Evolutionary conservation across 2,329 filamentous ascomycete species (phyloP).

Genomic region (Exophiala spinifera): DNA sequence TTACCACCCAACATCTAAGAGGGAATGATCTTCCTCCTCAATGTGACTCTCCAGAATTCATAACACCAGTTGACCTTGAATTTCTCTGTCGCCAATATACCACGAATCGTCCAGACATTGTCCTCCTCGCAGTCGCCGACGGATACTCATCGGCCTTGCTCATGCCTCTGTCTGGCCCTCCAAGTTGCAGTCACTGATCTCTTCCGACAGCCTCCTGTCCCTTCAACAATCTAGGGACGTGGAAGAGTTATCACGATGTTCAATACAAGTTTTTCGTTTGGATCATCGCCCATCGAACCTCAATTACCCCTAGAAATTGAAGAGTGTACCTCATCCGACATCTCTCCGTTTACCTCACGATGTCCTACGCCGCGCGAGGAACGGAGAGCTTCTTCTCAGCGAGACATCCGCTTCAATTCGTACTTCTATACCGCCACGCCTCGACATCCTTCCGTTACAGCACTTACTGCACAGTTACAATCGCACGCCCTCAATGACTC

Average conservation of each 20-base stretch:
- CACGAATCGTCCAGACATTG: too few relatives aligned
- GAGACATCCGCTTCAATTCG: constrained; percentile 27
- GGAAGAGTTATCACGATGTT: constrained; percentile 23
- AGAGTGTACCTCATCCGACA: constrained; percentile 23
- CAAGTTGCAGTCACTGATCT: too few relatives aligned
- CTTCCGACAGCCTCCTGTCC: too few relatives aligned
- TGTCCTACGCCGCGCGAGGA: constrained; percentile 24
- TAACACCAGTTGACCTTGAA: too few relatives aligned
- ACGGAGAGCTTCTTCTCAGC: constrained; percentile 8
- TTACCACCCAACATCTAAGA: not conserved
- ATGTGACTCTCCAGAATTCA: not conserved
- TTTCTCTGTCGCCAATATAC: too few relatives aligned
- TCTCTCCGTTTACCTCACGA: constrained; percentile 28
- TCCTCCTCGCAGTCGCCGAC: too few relatives aligned
- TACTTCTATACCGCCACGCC: constrained; percentile 15
- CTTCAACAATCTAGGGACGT: not conserved
- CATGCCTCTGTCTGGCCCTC: too few relatives aligned
- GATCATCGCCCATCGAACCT: constrained; percentile 15
- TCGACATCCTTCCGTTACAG: constrained; percentile 25
- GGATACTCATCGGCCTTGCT: too few relatives aligned
- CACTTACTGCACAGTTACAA: constrained; percentile 27
- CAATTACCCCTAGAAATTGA: constrained; percentile 9
- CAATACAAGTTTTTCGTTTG: constrained; percentile 30
- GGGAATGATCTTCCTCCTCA: not conserved
- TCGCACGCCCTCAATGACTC: constrained; percentile 25